These are phyloP conservation scores for Carex cristatella DNA, from an alignment of 176 grass and related monocot species.

Conservation along the genomic window DNA sequence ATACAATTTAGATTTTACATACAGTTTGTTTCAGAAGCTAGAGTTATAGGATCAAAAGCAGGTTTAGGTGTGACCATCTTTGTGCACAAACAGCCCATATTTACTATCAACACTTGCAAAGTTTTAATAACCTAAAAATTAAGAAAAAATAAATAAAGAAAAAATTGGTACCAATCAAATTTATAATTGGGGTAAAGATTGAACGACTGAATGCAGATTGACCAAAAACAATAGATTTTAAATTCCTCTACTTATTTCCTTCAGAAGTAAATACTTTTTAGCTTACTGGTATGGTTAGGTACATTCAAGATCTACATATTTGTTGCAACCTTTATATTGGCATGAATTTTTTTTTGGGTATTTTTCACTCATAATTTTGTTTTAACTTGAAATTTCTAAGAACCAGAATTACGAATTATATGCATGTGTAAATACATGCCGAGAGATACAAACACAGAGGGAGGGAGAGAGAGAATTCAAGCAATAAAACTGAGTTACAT, in stretches of 20 bases:
- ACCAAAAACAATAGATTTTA: not conserved
- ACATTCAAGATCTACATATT: not conserved
- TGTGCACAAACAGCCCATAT: constrained; percentile 51
- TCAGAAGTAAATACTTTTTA: not conserved
- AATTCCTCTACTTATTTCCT: not conserved
- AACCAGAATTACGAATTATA: no score
- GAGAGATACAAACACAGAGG: no score
- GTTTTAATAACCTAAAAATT: not conserved
- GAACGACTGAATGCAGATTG: not conserved
- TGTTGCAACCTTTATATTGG: not conserved
- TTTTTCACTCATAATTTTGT: not conserved
- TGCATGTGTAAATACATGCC: no score
- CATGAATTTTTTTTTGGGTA: not conserved
- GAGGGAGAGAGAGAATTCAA: not conserved
- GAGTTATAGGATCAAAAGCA: constrained; percentile 33
- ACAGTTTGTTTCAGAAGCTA: constrained; percentile 63
- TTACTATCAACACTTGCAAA: not conserved
- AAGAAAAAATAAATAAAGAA: not conserved
- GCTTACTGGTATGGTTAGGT: not conserved
- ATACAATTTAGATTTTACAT: constrained; percentile 39
- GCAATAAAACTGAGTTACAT: not conserved
- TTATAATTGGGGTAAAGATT: not conserved
- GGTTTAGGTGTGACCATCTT: constrained; percentile 29
- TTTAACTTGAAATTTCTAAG: not conserved
- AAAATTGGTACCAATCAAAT: not conserved